Base-by-base conservation (phyloP, 257 asterid species). In the Ehretia macrophylla region DNA sequence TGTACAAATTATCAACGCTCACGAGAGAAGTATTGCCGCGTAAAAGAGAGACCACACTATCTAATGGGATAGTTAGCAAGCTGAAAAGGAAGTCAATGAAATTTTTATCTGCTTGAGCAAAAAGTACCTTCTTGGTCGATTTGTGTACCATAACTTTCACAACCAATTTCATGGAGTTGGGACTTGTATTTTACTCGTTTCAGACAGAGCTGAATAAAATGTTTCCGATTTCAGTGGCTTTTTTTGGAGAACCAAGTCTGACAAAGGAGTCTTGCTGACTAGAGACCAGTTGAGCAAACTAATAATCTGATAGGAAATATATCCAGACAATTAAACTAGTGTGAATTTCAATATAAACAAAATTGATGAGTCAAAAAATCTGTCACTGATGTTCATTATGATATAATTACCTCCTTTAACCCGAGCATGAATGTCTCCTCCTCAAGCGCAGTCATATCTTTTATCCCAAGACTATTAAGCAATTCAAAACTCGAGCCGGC, bases 381-480 rank as follows among this genome's bases (percentile, higher is more conserved):
- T 27, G n/a, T 27, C 6, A 27, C 3, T 1, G 35, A 27, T 1
- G 35, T 1, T 42, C n/a, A n/a, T 42, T 42, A 10, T 10, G 8
- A 42, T 3, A 4, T 8, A 27, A 48, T 42, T 0, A 21, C 62
- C 62, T 55, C 68, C 56, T 64, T 45, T n/a, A 51, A 51, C 17
- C 67, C 58, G 10, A 62, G 1, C 5, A 32, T 19, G 21, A 32
- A 47, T 12, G 50, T 51, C 8, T 1, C n/a, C 9, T 14, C 37
- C 51, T 62, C 47, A 0, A 22, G 17, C 14, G 16, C 67, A 37
- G 23, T 16, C 5, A 13, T 17, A 40, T 51, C 38, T 3, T 10
- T 35, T 8, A 62, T 19, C 5, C 65, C 65, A 19, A 50, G 8
- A 51, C n/a, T 35, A 0, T 9, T 19, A 18, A 51, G 35, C 14